phyloP scores from a whole-genome alignment of 805 yeast species.

The Maudiozyma turicensis region DNA sequence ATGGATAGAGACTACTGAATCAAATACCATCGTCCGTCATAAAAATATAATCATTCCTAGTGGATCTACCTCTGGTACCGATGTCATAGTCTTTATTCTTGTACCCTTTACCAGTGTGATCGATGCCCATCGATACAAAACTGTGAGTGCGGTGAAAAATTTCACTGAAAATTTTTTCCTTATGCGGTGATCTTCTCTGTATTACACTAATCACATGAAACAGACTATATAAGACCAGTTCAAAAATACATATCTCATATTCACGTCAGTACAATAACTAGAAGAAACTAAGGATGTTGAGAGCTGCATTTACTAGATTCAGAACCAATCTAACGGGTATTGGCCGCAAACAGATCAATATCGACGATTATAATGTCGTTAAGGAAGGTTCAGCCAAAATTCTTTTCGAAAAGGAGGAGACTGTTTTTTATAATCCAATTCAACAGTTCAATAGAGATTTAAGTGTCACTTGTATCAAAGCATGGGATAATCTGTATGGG shows the following conservation, averaged over 20 bases:
- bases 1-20: no score
- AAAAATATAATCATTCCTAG: no score
- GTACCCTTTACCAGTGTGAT: no score
- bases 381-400: slow-evolving; percentile 80
- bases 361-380: slow-evolving; percentile 33
- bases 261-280: not conserved
- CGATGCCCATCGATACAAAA: no score
- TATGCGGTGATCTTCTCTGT: no score
- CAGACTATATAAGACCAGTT: no score
- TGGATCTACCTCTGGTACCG: no score
- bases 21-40: no score
- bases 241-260: not conserved
- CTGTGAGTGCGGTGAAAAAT: no score
- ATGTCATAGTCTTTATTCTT: no score
- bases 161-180: no score
- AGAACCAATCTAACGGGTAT: slow-evolving; percentile 5
- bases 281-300: slow-evolving; percentile 12
- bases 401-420: slow-evolving; percentile 68
- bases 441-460: slow-evolving; percentile 95
- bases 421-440: slow-evolving; percentile 89
- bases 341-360: slow-evolving; percentile 10
- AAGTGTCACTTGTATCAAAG: slow-evolving; percentile 72
- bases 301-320: slow-evolving; percentile 20
- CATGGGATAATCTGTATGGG: slow-evolving; percentile 65
- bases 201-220: no score